phyloP scores from a whole-genome alignment of 192 early-diverging fungal genomes.

The Phlyctochytrium planicorne region DNA sequence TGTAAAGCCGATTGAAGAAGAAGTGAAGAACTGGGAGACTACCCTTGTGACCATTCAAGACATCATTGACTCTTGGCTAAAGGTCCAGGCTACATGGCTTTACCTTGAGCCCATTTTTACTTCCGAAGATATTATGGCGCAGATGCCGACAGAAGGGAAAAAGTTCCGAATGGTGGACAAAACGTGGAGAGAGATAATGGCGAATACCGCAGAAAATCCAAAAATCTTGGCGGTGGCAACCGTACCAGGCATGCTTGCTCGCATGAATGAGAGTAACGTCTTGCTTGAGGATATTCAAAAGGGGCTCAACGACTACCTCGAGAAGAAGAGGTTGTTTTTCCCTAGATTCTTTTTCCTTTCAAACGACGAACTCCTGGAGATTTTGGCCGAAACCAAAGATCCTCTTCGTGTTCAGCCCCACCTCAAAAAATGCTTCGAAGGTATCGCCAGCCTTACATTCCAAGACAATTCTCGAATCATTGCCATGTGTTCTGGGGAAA shows the following conservation, averaged over 20 bases:
- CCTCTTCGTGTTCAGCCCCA: conserved; percentile 60
- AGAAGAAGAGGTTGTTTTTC: conserved; percentile 62
- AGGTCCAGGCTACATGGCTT: conserved; percentile 61
- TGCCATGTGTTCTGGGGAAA: conserved; percentile 63
- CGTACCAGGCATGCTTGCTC: conserved; percentile 39
- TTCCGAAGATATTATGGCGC: conserved; percentile 59
- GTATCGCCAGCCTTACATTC: conserved; percentile 55
- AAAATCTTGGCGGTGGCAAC: conserved; percentile 50
- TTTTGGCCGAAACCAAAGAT: conserved; percentile 61
- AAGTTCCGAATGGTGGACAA: conserved; percentile 59
- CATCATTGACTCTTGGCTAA: conserved; percentile 62
- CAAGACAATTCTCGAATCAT: conserved; percentile 59
- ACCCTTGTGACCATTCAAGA: conserved; percentile 54
- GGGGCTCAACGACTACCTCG: conserved; percentile 61
- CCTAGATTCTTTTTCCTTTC: conserved; percentile 65
- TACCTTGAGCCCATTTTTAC: conserved; percentile 65
- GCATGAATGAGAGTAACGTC: conserved; percentile 50
- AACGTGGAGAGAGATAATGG: conserved; percentile 64
- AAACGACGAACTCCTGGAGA: conserved; percentile 62
- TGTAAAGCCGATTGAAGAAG: conserved; percentile 64
- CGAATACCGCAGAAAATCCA: conserved; percentile 46
- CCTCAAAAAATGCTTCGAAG: conserved; percentile 64
- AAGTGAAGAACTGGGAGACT: conserved; percentile 57
- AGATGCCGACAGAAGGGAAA: conserved; percentile 59
- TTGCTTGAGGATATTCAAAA: conserved; percentile 64